These are phyloP conservation scores for Circinella minor DNA, from an alignment of 371 early-diverging fungal genomes.

Conservation along the genomic window DNA sequence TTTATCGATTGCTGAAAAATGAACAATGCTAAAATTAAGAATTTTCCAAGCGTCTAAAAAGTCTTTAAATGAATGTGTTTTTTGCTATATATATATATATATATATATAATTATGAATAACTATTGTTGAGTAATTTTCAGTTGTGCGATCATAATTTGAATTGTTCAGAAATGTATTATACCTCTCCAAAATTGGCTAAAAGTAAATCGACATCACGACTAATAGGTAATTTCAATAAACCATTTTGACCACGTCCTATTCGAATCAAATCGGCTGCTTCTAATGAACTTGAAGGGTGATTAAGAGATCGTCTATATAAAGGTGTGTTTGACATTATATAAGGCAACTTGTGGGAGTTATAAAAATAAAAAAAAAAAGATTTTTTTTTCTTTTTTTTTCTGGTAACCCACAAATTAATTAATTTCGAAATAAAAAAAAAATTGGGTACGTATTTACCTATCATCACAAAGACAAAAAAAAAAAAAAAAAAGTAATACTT, in stretches of 20 bases:
- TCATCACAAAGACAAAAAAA: too few species aligned
- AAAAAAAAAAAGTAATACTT: too few species aligned
- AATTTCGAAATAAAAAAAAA: too few species aligned
- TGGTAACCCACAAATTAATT: too few species aligned
- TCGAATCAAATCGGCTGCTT: slow-evolving; percentile 10
- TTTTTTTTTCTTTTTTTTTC: neutral
- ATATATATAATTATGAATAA: neutral
- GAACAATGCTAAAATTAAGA: slow-evolving; percentile 6
- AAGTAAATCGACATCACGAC: slow-evolving; percentile 6
- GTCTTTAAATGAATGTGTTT: neutral
- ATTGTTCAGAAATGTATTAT: neutral
- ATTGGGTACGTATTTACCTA: too few species aligned
- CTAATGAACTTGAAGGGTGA: slow-evolving; percentile 7
- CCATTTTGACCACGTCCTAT: slow-evolving; percentile 14
- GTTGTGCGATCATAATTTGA: neutral
- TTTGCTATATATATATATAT: neutral
- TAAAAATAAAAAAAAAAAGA: neutral
- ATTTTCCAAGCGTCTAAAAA: slow-evolving; percentile 7
- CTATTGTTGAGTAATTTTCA: too few species aligned
- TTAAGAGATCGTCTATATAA: neutral
- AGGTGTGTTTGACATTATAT: neutral
- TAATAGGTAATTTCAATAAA: neutral
- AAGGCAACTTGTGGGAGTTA: neutral
- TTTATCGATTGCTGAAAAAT: slow-evolving; percentile 1
- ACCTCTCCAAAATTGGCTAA: slow-evolving; percentile 8